Base-by-base conservation (phyloP, 2,329 filamentous ascomycete genomes). In the Dactylellina leptospora region DNA sequence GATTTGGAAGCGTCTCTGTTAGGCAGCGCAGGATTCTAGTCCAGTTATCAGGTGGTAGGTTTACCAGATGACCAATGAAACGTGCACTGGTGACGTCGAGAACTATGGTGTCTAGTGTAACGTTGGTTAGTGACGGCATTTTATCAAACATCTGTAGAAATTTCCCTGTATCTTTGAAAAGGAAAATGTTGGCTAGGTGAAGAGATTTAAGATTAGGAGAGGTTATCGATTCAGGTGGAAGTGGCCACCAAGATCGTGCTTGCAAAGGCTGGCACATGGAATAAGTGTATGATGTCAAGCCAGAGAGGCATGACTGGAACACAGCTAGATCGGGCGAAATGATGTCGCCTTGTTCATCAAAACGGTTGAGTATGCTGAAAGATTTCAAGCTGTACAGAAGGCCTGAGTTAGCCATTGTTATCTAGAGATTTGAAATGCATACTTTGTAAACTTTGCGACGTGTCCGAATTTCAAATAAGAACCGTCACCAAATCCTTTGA, bases 351-450 rank as follows among this genome's bases (percentile, higher is more conserved):
- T 45, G 22, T 36, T 22, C 11, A 6, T 58, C 25, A 11, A 13
- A 58, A 2, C 23, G 16, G 11, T 18, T 20, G 11, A 30, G 20
- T n/a, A 33, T 45, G 13, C 13, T 36, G 8, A 58, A 16, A 10
- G 38, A 36, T 58, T 45, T 47, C 8, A 58, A 28, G 36, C 53
- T 56, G 18, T n/a, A n/a, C n/a, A n/a, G n/a, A n/a, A n/a, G n/a
- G n/a, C n/a, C n/a, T n/a, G n/a, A n/a, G n/a, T n/a, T n/a, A n/a
- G n/a, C n/a, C n/a, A n/a, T n/a, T n/a, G n/a, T n/a, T n/a, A n/a
- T n/a, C n/a, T n/a, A n/a, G n/a, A n/a, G n/a, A n/a, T n/a, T n/a
- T n/a, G n/a, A n/a, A n/a, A 18, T 13, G 1, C 25, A 23, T 23
- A 47, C 54, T 11, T 36, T 33, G 23, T 10, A 25, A 58, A 53